phyloP scores from a whole-genome alignment of 306 rosid species.

The Quercus wislizeni region DNA sequence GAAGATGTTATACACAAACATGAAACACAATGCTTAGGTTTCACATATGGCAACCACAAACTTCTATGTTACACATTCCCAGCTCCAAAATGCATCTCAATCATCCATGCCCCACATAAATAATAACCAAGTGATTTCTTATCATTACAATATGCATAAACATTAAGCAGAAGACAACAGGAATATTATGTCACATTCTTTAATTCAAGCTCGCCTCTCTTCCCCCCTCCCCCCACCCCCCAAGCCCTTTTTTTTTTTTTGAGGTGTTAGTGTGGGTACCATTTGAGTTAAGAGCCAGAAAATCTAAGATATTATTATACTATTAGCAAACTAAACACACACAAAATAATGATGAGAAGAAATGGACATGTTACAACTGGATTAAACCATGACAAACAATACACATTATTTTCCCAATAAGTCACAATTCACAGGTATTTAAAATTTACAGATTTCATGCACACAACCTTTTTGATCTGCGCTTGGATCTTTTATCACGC shows the following conservation, averaged over 20 bases:
- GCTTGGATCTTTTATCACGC: constrained; percentile 67
- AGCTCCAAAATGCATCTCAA: background rate
- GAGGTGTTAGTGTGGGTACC: too few relatives aligned
- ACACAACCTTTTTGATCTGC: constrained; percentile 65
- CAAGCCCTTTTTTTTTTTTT: background rate
- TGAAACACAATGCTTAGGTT: background rate
- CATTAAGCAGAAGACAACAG: background rate
- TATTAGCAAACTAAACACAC: background rate
- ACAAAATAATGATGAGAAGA: background rate
- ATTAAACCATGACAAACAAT: background rate
- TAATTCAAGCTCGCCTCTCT: background rate
- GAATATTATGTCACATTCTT: background rate
- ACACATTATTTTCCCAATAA: background rate
- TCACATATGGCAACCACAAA: background rate
- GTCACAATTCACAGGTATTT: background rate
- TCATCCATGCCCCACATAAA: background rate
- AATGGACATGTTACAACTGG: background rate
- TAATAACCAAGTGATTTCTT: background rate
- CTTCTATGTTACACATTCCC: background rate
- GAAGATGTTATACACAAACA: background rate
- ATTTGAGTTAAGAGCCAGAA: background rate
- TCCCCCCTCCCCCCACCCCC: background rate
- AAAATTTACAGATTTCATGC: background rate
- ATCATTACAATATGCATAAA: background rate
- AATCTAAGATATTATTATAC: background rate